Evolutionary conservation across 768 basidiomycete genomes (phyloP), one percentile per base, ranked within the genome.

Genomic region (Sutorius australiensis): DNA sequence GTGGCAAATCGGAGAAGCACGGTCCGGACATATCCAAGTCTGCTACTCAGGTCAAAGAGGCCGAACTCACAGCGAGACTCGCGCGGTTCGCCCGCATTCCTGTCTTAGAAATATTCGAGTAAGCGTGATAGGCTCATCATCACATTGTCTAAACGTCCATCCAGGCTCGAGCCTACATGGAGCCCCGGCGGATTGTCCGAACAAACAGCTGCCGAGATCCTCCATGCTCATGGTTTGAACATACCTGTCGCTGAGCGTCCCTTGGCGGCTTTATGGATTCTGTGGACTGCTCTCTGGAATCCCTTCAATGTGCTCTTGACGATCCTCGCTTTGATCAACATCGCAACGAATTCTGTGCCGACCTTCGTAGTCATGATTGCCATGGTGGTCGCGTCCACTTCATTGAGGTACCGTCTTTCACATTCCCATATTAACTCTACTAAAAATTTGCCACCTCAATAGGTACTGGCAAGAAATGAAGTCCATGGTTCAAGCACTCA

Each of bases 381-480:
- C 34, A 71, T 71, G 70, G 70, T 73, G 2, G 47, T 72, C 30
- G 70, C 71, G 40, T 72, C 72, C 12, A 68, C 68, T 3, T 60
- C 63, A 11, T 43, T 71, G 45, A 67, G 70, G 61, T 71, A 44
- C 37, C n/a, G 46, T 31, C 41, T 46, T 38, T 38, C 9, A 21
- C 14, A 6, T 1, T 16, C 0, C 14, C 16, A 3, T n/a, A 5
- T 50, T 4, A 0, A 14, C 31, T 42, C 6, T 17, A 12, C 49
- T 57, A 1, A 51, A 33, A 17, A 13, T 12, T 9, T 27, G 11
- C 34, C 11, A 42, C 19, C 5, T 9, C 11, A 16, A 38, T 9
- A 67, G 66, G 47, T 68, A 67, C 37, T 68, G 67, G 69, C 70
- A 71, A 58, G 70, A 71, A 19, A 36, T 67, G 19, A 71, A 61